Percentiles rank a stretch among this genome's conserved stretches.
These are phyloP conservation scores for Posidonia australis DNA, from an alignment of 106 monocot genomes.

Conservation along the genomic window DNA sequence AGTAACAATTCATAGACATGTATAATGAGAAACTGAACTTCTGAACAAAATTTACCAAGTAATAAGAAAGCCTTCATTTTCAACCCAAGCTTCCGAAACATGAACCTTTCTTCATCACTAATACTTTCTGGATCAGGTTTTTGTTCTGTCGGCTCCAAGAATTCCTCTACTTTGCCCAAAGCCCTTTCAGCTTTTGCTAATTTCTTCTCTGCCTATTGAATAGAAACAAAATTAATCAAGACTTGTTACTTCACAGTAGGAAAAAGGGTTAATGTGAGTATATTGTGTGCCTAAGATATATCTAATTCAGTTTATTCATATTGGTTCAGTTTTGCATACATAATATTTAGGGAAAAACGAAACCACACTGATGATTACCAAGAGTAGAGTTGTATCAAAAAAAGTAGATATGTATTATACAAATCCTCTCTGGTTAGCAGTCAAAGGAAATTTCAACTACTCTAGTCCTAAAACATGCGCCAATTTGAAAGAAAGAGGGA, in stretches of 20 bases:
- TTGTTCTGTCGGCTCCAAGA: constrained; percentile 53
- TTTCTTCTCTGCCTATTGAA: constrained; percentile 54
- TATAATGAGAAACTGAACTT: not conserved
- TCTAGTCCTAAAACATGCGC: too few species aligned
- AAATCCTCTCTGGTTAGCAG: too few species aligned
- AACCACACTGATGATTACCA: too few species aligned
- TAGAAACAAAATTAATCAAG: not conserved
- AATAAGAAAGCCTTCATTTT: constrained; percentile 99
- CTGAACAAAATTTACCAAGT: constrained; percentile 51
- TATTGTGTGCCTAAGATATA: too few species aligned
- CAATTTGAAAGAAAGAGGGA: too few species aligned
- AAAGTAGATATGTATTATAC: too few species aligned
- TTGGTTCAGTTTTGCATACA: too few species aligned
- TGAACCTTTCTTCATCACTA: constrained; percentile 94
- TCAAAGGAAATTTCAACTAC: too few species aligned
- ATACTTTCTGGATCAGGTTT: constrained; percentile 52
- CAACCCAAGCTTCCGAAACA: constrained; percentile 95
- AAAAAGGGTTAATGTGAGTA: not conserved
- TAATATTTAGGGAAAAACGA: too few species aligned
- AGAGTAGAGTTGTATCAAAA: too few species aligned
- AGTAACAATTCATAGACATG: not conserved
- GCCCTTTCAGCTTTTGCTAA: constrained; percentile 64
- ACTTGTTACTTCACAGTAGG: not conserved
- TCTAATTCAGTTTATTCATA: too few species aligned
- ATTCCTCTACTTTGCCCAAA: constrained; percentile 82